phyloP scores from a whole-genome alignment of 345 rosid species.

The Streptanthus diversifolius region DNA sequence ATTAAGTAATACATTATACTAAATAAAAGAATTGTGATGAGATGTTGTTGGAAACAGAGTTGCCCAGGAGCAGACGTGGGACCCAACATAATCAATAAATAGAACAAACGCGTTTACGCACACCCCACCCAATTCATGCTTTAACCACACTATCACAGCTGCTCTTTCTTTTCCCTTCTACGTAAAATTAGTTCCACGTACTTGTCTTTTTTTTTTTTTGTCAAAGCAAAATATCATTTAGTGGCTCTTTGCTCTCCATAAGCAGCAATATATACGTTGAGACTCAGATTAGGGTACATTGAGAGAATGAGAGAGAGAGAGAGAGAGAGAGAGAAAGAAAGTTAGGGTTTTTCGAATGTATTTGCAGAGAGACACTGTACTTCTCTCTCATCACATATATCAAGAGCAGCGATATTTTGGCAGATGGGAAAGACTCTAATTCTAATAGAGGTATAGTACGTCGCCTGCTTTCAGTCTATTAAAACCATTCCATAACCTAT shows the following conservation, averaged over 20 bases:
- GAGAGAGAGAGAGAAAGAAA: conserved; percentile 5
- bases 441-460: conserved; percentile 32
- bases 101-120: conserved; percentile 23
- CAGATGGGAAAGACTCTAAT: conserved; percentile 19
- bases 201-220: neutral
- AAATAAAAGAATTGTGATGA: neutral
- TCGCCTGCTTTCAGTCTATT: conserved; percentile 31
- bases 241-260: neutral
- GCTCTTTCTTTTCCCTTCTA: neutral
- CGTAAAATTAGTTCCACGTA: neutral
- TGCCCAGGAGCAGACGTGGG: conserved; percentile 30
- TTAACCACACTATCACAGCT: conserved; percentile 32
- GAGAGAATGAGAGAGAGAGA: neutral
- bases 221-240: neutral
- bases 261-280: neutral
- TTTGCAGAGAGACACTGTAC: conserved; percentile 6
- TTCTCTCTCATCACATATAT: neutral
- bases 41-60: neutral
- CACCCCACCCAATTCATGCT: neutral
- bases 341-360: conserved; percentile 35
- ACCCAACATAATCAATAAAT: conserved; percentile 3
- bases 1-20: too few species aligned
- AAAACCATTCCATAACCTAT: conserved; percentile 35
- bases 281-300: neutral
- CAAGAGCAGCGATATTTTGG: neutral